These are phyloP conservation scores for Paramecium caudatum DNA, from an alignment of 73 alveolate genomes.

Conservation along the genomic window DNA sequence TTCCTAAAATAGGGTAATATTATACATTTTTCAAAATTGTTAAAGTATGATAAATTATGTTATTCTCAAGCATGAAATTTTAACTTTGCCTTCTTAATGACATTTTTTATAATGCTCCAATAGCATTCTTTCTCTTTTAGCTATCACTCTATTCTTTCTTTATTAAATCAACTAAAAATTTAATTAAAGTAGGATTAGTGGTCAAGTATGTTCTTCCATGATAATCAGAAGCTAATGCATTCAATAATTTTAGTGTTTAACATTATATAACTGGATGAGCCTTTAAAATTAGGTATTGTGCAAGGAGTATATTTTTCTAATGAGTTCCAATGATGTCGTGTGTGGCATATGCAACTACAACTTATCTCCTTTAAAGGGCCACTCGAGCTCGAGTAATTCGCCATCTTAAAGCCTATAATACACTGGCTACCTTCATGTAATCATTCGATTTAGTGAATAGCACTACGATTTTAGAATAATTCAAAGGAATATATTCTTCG, in stretches of 20 bases:
- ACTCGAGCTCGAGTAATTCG: conserved; percentile 86
- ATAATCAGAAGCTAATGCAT: conserved; percentile 94
- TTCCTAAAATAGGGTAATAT: conserved; percentile 74
- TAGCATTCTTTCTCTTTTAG: conserved; percentile 90
- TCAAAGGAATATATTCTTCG: conserved; percentile 69
- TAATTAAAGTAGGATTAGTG: conserved; percentile 88
- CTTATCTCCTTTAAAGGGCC: conserved; percentile 80
- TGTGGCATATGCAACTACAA: conserved; percentile 80
- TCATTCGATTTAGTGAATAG: conserved; percentile 78
- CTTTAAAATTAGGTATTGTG: conserved; percentile 16
- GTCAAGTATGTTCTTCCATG: conserved; percentile 95
- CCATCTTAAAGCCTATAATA: conserved; percentile 91
- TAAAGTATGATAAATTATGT: conserved; percentile 95
- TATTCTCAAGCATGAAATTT: conserved; percentile 91
- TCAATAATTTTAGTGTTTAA: conserved; percentile 90
- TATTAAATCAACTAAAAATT: conserved; percentile 87
- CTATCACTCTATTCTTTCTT: conserved; percentile 92
- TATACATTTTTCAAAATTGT: conserved; percentile 81
- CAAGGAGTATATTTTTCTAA: conserved; percentile 16
- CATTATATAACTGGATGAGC: background rate
- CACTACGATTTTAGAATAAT: conserved; percentile 78
- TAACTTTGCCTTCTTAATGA: conserved; percentile 96
- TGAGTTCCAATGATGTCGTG: conserved; percentile 84
- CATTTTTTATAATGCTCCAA: conserved; percentile 95
- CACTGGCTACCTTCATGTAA: conserved; percentile 79